Conservation (phyloP, 495 filamentous ascomycete genomes). For the Podospora pseudoanserina region DNA sequence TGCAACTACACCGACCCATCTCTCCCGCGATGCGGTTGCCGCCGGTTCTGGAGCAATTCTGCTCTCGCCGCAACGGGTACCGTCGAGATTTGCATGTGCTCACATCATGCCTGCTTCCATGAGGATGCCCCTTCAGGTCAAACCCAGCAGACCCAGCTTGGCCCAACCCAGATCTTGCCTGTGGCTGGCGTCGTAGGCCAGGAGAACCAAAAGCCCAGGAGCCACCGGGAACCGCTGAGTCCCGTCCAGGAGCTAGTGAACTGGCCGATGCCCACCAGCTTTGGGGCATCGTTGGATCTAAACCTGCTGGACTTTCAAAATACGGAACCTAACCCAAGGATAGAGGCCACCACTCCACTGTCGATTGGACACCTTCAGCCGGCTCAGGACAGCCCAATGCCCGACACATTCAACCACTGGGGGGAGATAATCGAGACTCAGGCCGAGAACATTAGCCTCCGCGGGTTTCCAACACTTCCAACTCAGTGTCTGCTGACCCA, state of each 20-base stretch:
- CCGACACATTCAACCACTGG: conserved; percentile 51
- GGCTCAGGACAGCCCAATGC: conserved; percentile 37
- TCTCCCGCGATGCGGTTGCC: conserved; percentile 58
- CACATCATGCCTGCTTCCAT: conserved; percentile 71
- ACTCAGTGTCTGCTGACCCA: conserved; percentile 47
- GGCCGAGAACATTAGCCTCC: conserved; percentile 7
- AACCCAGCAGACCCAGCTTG: conserved; percentile 22
- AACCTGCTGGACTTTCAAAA: conserved; percentile 30
- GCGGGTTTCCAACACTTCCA: conserved; percentile 47
- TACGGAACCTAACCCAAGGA: conserved; percentile 15
- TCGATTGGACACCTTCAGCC: conserved; percentile 23
- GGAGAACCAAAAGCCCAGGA: conserved; percentile 44
- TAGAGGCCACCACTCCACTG: conserved; percentile 22
- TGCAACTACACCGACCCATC: conserved; percentile 61
- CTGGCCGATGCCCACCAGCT: conserved; percentile 31
- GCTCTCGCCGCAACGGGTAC: conserved; percentile 26
- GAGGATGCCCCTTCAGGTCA: conserved; percentile 40
- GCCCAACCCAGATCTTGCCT: conserved; percentile 13
- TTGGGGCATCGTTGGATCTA: conserved; percentile 36
- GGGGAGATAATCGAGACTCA: conserved; percentile 38
- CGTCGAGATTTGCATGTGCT: conserved; percentile 61
- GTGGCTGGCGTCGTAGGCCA: conserved; percentile 32
- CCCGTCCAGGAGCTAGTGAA: conserved; percentile 41
- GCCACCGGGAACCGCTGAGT: conserved; percentile 42
- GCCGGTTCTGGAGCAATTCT: conserved; percentile 59